These are phyloP conservation scores for Metschnikowia proteae DNA, from an alignment of 805 yeast species.

Conservation along the genomic window DNA sequence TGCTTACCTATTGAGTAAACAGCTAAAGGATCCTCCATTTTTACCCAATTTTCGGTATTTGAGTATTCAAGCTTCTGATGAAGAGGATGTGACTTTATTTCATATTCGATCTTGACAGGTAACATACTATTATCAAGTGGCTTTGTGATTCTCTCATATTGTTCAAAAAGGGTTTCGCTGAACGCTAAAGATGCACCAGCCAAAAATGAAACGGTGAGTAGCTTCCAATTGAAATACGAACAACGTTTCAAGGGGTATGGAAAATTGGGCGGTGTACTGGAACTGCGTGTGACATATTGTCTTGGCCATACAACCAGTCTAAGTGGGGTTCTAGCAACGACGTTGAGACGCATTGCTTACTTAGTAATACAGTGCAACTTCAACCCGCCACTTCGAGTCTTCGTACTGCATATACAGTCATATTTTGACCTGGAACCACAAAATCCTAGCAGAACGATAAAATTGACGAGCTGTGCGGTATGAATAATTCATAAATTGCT, in stretches of 20 bases:
- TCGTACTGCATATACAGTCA: too few species aligned
- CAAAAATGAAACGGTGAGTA: constrained; percentile 22
- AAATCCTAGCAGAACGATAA: too few species aligned
- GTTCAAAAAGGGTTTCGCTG: constrained; percentile 29
- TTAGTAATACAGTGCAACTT: too few species aligned
- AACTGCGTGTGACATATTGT: background rate
- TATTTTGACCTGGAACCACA: too few species aligned
- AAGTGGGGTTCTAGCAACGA: background rate
- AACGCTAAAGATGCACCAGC: constrained; percentile 34
- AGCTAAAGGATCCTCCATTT: background rate
- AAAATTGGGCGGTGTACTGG: background rate
- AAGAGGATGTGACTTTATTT: constrained; percentile 48
- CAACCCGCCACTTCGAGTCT: too few species aligned
- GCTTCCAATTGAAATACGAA: constrained; percentile 15
- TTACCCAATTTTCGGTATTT: background rate
- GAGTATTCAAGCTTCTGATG: constrained; percentile 44
- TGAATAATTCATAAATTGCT: too few species aligned
- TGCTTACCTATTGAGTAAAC: background rate
- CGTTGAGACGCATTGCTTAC: background rate
- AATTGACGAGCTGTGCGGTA: too few species aligned
- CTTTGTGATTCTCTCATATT: constrained; percentile 26
- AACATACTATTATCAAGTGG: constrained; percentile 22
- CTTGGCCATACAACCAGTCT: background rate
- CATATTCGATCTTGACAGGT: constrained; percentile 41
- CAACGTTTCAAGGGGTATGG: background rate